phyloP scores from a whole-genome alignment of 2,329 filamentous ascomycete genomes.

The Fusarium haematococcum region DNA sequence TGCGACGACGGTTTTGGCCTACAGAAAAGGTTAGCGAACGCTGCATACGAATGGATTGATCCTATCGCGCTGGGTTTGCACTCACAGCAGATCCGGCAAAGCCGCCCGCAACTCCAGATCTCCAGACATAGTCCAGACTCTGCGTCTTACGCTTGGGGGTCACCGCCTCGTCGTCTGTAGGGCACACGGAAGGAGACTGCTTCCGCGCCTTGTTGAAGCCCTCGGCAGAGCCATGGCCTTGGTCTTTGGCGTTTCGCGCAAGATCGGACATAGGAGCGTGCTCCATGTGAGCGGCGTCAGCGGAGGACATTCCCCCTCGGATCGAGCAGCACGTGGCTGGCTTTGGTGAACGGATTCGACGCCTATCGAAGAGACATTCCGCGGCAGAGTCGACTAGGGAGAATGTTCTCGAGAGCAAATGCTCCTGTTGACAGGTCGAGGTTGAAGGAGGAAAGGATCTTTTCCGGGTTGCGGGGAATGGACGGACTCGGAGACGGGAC shows the following conservation, averaged over 20 bases:
- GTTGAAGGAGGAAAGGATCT: conserved; percentile 12
- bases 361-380: conserved; percentile 44
- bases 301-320: conserved; percentile 63
- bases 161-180: conserved; percentile 60
- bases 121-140: conserved; percentile 85
- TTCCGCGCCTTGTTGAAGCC: conserved; percentile 39
- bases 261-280: conserved; percentile 70
- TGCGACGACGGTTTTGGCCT: conserved; percentile 96
- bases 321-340: conserved; percentile 41
- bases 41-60: background rate
- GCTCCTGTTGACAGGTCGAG: background rate
- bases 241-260: conserved; percentile 51
- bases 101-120: conserved; percentile 88
- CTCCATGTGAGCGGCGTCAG: conserved; percentile 64
- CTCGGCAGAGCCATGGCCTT: conserved; percentile 43
- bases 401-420: conserved; percentile 10
- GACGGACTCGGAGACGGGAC: conserved; percentile 23
- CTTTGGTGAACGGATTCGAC: conserved; percentile 24
- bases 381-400: conserved; percentile 16
- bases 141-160: conserved; percentile 64
- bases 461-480: conserved; percentile 7
- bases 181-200: conserved; percentile 56
- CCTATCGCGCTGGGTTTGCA: conserved; percentile 28
- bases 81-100: conserved; percentile 91
- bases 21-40: conserved; percentile 15